Evolutionary conservation across 2,329 filamentous ascomycete genomes (phyloP).

Genomic region (Westerdykella ornata): DNA sequence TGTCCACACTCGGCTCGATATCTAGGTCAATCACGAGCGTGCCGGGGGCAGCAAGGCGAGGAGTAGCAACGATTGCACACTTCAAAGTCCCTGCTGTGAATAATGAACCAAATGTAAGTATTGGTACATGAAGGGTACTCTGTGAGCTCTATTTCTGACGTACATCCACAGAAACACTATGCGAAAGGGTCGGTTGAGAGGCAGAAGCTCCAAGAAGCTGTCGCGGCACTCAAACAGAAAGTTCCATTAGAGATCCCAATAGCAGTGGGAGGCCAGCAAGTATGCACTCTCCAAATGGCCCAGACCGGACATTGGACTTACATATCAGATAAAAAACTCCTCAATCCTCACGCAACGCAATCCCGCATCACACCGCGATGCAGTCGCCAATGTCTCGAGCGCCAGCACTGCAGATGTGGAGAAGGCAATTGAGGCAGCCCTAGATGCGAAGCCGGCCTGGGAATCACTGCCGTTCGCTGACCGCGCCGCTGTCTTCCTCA

Average conservation of each 20-base stretch:
- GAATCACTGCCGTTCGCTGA: constrained; percentile 82
- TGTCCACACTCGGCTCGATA: constrained; percentile 4
- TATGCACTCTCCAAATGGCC: constrained; percentile 37
- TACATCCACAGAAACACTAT: constrained; percentile 67
- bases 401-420: constrained; percentile 70
- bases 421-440: constrained; percentile 72
- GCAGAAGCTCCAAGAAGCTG: constrained; percentile 64
- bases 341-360: constrained; percentile 66
- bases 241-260: constrained; percentile 73
- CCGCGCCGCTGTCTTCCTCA: constrained; percentile 87
- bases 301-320: constrained; percentile 11
- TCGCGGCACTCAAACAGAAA: constrained; percentile 62
- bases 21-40: not conserved
- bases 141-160: not conserved
- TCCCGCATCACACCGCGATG: constrained; percentile 69
- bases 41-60: constrained; percentile 15
- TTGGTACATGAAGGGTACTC: not conserved
- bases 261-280: constrained; percentile 74
- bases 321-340: constrained; percentile 57
- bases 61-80: constrained; percentile 59
- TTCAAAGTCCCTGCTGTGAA: constrained; percentile 82
- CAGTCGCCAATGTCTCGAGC: constrained; percentile 77
- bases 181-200: constrained; percentile 74
- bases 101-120: constrained; percentile 90
- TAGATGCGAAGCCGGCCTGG: constrained; percentile 82